Evolutionary conservation across 208 protist genomes (phyloP).

Genomic region (Crithidia fasciculata): DNA sequence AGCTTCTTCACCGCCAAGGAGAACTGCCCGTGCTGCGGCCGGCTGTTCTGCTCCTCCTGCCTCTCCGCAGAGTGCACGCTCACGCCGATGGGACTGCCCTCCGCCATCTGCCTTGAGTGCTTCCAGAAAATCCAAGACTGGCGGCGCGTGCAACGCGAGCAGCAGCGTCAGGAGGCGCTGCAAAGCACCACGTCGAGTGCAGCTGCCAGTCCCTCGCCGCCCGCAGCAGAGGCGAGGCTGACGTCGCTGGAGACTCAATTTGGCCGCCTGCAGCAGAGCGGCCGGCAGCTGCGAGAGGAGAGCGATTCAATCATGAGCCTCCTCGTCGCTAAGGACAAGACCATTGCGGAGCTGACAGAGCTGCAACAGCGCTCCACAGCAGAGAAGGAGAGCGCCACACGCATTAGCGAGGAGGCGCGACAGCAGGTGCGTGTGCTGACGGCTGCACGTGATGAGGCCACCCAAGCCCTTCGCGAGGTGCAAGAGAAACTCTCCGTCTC

Average conservation of each 20-base stretch:
- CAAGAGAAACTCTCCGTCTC: conserved; percentile 18
- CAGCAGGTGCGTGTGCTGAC: conserved; percentile 9
- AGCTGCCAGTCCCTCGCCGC: not conserved
- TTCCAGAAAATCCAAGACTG: conserved; percentile 61
- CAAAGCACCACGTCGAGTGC: not conserved
- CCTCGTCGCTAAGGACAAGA: conserved; percentile 22
- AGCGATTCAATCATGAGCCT: conserved; percentile 32
- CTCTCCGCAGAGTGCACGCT: conserved; percentile 53
- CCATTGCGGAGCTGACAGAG: conserved; percentile 20
- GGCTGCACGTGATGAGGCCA: not conserved
- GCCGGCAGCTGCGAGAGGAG: conserved; percentile 42
- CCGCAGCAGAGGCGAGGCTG: conserved; percentile 6
- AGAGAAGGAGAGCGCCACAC: not conserved
- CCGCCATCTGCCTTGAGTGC: conserved; percentile 63
- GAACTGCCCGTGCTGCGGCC: conserved; percentile 72
- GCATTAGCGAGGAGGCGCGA: conserved; percentile 4
- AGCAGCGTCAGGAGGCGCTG: conserved; percentile 3
- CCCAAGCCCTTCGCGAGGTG: conserved; percentile 3
- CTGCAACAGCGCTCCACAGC: conserved; percentile 1
- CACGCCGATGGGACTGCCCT: conserved; percentile 23
- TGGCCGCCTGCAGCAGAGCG: conserved; percentile 16
- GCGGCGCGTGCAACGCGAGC: conserved; percentile 13
- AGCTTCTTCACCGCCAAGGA: conserved; percentile 51
- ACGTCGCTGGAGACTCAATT: conserved; percentile 26
- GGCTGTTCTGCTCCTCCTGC: conserved; percentile 69